Base-by-base conservation (phyloP, 306 rosid species). In the Rosa chinensis region DNA sequence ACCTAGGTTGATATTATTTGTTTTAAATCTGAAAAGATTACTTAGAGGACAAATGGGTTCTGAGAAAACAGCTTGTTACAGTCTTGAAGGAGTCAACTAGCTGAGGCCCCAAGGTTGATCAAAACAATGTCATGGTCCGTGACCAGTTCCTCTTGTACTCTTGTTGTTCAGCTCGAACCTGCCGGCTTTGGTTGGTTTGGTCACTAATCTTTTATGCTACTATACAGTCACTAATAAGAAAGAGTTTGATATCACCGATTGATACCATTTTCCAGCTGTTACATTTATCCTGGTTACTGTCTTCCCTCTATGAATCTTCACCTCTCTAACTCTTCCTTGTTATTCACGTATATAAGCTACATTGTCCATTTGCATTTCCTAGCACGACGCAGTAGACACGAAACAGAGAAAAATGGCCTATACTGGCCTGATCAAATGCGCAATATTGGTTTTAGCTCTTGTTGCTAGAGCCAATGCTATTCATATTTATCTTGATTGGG, bases 401-500 rank as follows among this genome's bases (percentile, higher is more conserved):
- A 66, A 40, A 32, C 28, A 66, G 47, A 18, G 28, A 39, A 82
- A 66, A 25, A 47, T 85, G 93, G 85, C 79, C 53, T 62, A 66
- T 11, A 56, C 61, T 16, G 75, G 74, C 71, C 48, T 61, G 25
- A 9, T 79, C 73, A 72, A 69, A 20, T 72, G 66, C 18, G 50
- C 66, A 42, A 16, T 55, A 4, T 32, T 83, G 72, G 1, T 85
- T 17, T 44, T 69, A 28, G 74, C 73, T 59, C 77, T 81, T 76
- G 59, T 82, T 79, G 78, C 72, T 8, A 35, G 78, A 44, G 79
- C 81, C 50, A 40, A 40, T 16, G 89, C 89, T 59, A 80, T 77
- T 77, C 80, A 90, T 52, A 84, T 90, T 32, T 88, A 77, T 70
- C 77, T 86, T 42, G 88, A 86, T 23, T 84, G 91, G 90, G 74